These are phyloP conservation scores for Torulaspora microellipsoides DNA, from an alignment of 805 yeast species.

Conservation along the genomic window DNA sequence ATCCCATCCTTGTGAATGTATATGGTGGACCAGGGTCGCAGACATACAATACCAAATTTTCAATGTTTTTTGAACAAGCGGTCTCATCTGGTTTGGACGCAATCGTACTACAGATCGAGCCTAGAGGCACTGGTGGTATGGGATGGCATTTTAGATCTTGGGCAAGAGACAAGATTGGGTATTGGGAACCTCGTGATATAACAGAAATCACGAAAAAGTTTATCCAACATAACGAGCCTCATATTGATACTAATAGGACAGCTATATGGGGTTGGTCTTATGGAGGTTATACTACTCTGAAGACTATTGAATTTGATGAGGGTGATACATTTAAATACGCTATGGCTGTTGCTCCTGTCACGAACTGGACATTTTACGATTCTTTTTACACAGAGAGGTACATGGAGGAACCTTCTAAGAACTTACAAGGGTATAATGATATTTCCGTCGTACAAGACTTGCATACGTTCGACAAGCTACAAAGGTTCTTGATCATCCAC, in stretches of 20 bases:
- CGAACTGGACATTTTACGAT: conserved; percentile 71
- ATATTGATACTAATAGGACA: conserved; percentile 49
- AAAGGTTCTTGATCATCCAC: conserved; percentile 65
- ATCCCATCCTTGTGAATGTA: conserved; percentile 63
- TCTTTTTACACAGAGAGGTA: conserved; percentile 78
- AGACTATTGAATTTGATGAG: conserved; percentile 63
- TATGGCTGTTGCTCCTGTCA: conserved; percentile 82
- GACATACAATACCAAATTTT: conserved; percentile 44
- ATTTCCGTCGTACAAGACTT: conserved; percentile 42
- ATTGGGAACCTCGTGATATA: conserved; percentile 74
- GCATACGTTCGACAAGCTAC: conserved; percentile 42
- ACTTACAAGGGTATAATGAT: conserved; percentile 45
- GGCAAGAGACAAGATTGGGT: conserved; percentile 57
- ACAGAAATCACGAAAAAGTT: conserved; percentile 47
- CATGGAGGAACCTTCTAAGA: conserved; percentile 52
- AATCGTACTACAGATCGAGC: conserved; percentile 64
- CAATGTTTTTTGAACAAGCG: conserved; percentile 54
- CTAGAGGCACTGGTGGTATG: conserved; percentile 78
- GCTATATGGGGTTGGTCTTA: conserved; percentile 90
- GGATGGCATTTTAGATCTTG: conserved; percentile 62
- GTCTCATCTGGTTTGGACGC: conserved; percentile 54
- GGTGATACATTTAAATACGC: conserved; percentile 67
- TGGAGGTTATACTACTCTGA: conserved; percentile 74
- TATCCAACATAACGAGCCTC: conserved; percentile 37
- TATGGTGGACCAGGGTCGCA: conserved; percentile 85